Evolutionary conservation across 176 grass and related monocot species (phyloP), one percentile per base, ranked within the genome.

Genomic region (Pharus latifolius): DNA sequence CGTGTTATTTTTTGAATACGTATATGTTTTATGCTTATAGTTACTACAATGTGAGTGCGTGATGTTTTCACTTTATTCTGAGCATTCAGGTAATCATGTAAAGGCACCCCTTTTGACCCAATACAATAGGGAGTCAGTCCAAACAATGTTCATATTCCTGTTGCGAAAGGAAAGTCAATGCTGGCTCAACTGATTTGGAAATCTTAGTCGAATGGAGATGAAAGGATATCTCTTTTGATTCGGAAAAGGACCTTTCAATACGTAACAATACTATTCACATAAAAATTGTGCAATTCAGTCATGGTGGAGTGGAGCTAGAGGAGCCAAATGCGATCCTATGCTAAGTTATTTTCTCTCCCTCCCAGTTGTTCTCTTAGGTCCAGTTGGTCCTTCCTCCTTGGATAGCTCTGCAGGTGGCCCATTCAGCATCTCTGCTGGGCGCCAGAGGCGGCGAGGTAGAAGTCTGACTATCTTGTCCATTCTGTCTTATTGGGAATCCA

Each of bases 311-410:
- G 26, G n/a, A n/a, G n/a, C n/a, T n/a, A 6, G 6, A 32, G n/a
- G 16, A 19, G 15, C n/a, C 2, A 17, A 32, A 34, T 34, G 30
- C 31, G n/a, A 9, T 33, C 17, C 9, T 13, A 60, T 60, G 57
- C 28, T 60, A 19, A 19, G 0, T 15, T 52, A 10, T 28, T 8
- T 2, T n/a, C 11, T 97, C 89, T 23, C 93, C 89, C 33, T 84
- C 78, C 89, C 93, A 97, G 64, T 87, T 87, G 60, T 96, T 87
- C 60, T 96, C 68, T 90, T 96, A 0, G 93, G 93, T 3, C 92
- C 94, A 0, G 86, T 93, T 0, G 89, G 94, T 14, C 94, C 94
- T 87, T 88, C 94, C 78, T 98, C 94, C 48, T 71, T 83, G 49
- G 82, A 90, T 33, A 98, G 66, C 67, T 98, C 94, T 67, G 68